Evolutionary conservation across 1,139 yeast species (phyloP).

Genomic region (Nematodospora anomalae): DNA sequence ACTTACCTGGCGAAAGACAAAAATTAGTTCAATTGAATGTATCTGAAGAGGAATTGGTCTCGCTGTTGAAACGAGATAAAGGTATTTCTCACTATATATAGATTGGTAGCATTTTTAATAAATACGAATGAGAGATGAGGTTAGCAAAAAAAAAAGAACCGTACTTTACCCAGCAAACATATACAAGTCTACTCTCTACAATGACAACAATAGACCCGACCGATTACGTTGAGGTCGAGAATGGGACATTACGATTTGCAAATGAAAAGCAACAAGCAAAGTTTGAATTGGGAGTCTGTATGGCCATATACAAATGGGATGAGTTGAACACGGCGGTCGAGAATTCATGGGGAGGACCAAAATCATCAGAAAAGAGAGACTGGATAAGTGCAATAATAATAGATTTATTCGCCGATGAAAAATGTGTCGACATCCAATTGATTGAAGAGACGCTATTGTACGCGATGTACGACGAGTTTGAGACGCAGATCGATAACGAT

Average conservation of each 20-base stretch:
- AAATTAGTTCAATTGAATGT: slow-evolving; percentile 63
- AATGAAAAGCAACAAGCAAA: slow-evolving; percentile 74
- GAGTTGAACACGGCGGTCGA: slow-evolving; percentile 89
- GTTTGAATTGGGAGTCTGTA: slow-evolving; percentile 91
- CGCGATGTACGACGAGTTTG: slow-evolving; percentile 95
- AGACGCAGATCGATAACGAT: slow-evolving; percentile 83
- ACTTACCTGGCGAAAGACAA: slow-evolving; percentile 65
- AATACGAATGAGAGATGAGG: background rate
- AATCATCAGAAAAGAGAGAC: slow-evolving; percentile 86
- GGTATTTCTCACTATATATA: slow-evolving; percentile 19
- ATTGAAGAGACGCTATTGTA: slow-evolving; percentile 83
- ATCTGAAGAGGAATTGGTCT: slow-evolving; percentile 66
- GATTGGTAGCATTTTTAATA: background rate
- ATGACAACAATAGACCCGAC: slow-evolving; percentile 39
- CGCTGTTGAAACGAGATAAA: slow-evolving; percentile 58
- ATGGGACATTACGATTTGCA: slow-evolving; percentile 45
- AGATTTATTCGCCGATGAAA: slow-evolving; percentile 65
- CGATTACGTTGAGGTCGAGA: slow-evolving; percentile 47
- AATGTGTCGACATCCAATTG: slow-evolving; percentile 68
- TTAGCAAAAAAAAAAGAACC: slow-evolving; percentile 6
- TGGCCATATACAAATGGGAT: slow-evolving; percentile 89
- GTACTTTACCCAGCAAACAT: no score
- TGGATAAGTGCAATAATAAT: slow-evolving; percentile 87
- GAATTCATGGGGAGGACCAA: slow-evolving; percentile 96
- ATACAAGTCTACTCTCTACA: no score